A percentile compares a stretch with the other conserved stretches of the same genome.
Evolutionary conservation across 345 rosid species (phyloP).

Genomic region (Dimocarpus longan): DNA sequence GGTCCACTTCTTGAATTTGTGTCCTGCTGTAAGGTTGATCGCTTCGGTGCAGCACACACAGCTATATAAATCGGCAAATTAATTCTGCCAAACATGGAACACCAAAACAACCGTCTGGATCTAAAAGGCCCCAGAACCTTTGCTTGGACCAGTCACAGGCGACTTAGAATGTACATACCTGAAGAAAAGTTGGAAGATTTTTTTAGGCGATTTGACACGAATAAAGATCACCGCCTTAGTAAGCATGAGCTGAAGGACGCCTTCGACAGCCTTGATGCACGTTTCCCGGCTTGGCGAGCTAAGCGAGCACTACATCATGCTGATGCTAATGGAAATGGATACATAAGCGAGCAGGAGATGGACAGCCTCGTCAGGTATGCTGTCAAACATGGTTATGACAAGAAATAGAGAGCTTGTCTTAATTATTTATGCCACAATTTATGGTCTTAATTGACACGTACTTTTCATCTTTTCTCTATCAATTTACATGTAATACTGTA

Average conservation of each 20-base stretch:
- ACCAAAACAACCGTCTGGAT: too few relatives aligned
- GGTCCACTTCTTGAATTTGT: too few relatives aligned
- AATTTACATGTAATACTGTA: neutral
- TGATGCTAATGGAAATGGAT: constrained; percentile 21
- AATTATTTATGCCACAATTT: neutral
- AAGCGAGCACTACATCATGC: constrained; percentile 19
- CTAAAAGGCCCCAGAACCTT: neutral
- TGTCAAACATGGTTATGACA: constrained; percentile 3
- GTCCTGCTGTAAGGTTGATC: too few relatives aligned
- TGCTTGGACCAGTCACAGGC: neutral
- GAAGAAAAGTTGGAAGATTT: constrained; percentile 25
- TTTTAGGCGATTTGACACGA: constrained; percentile 10
- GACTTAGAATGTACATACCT: neutral
- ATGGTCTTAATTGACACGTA: neutral
- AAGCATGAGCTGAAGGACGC: constrained; percentile 27
- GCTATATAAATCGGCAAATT: too few relatives aligned
- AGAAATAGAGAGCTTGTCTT: constrained; percentile 3
- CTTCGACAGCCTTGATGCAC: constrained; percentile 20
- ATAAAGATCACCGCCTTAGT: constrained; percentile 28
- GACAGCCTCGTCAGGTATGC: constrained; percentile 15
- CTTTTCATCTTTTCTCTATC: neutral
- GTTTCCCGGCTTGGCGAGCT: constrained; percentile 15
- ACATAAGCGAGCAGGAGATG: constrained; percentile 15
- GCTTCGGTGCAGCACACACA: too few relatives aligned
- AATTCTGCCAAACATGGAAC: too few relatives aligned